phyloP scores from a whole-genome alignment of 768 basidiomycete species.

The Trametes cubensis region DNA sequence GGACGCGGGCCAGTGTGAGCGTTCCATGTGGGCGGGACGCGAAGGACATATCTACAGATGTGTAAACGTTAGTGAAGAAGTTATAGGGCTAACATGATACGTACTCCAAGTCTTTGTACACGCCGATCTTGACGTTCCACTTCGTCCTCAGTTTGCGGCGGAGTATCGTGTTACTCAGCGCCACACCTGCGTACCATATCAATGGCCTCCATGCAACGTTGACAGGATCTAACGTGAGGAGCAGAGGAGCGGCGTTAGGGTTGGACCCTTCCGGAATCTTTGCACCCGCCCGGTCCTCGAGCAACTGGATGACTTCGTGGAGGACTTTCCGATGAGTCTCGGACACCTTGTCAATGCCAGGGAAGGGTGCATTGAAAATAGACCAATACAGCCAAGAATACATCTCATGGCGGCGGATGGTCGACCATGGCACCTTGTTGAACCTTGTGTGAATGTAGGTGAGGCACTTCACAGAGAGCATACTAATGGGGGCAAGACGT shows the following conservation, averaged over 20 bases:
- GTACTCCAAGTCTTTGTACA: constrained; percentile 71
- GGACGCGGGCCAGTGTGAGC: constrained; percentile 60
- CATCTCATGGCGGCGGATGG: constrained; percentile 63
- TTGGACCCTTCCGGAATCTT: constrained; percentile 63
- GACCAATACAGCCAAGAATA: constrained; percentile 83
- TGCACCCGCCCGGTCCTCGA: constrained; percentile 75
- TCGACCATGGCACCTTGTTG: constrained; percentile 70
- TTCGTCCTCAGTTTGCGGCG: constrained; percentile 46
- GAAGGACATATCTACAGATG: constrained; percentile 65
- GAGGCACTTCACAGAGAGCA: neutral
- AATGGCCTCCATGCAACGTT: constrained; percentile 70
- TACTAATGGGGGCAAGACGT: constrained; percentile 1
- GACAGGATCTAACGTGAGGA: constrained; percentile 79
- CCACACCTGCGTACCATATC: constrained; percentile 59
- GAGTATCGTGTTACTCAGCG: constrained; percentile 50
- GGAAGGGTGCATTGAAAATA: constrained; percentile 70
- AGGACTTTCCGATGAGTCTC: constrained; percentile 51
- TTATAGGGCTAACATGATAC: constrained; percentile 26
- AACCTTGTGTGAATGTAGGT: constrained; percentile 57
- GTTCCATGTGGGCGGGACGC: constrained; percentile 70
- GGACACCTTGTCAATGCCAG: constrained; percentile 50
- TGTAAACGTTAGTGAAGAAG: neutral
- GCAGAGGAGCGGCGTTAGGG: constrained; percentile 53
- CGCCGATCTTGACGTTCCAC: constrained; percentile 48
- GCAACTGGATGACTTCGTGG: constrained; percentile 58